Evolutionary conservation across 2,329 filamentous ascomycete genomes (phyloP).

Genomic region (Didymella pomorum): DNA sequence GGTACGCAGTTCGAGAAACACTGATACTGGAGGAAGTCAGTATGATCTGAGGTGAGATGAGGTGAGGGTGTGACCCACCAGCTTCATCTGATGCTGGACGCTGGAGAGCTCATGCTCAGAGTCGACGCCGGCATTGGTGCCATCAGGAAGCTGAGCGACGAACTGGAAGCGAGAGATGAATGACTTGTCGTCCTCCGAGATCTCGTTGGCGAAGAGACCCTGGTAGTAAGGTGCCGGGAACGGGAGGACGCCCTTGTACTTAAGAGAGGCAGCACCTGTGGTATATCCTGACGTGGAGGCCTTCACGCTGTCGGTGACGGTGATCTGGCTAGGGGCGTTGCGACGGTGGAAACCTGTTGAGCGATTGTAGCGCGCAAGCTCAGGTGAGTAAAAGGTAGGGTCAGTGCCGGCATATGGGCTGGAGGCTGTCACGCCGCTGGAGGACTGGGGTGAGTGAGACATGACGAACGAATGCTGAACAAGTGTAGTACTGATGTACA

Average conservation of each 20-base stretch:
- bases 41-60: conserved; percentile 3
- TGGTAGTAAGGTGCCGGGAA: conserved; percentile 23
- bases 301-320: conserved; percentile 20
- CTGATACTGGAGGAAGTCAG: conserved; percentile 38
- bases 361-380: conserved; percentile 28
- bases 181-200: conserved; percentile 26
- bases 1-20: conserved; percentile 36
- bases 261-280: conserved; percentile 13
- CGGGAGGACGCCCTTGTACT: conserved; percentile 26
- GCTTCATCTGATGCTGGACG: conserved; percentile 42
- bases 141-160: conserved; percentile 31
- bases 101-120: conserved; percentile 35
- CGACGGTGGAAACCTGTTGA: conserved; percentile 9
- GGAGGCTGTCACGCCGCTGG: conserved; percentile 30
- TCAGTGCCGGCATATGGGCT: conserved; percentile 42
- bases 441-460: conserved; percentile 40
- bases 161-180: conserved; percentile 41
- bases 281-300: conserved; percentile 18
- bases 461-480: conserved; percentile 33
- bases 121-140: conserved; percentile 33
- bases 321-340: conserved; percentile 25
- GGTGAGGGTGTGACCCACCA: conserved; percentile 27
- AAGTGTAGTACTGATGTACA: conserved; percentile 30
- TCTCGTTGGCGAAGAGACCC: conserved; percentile 39
- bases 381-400: conserved; percentile 41